Conservation (phyloP, 495 filamentous ascomycete genomes). For the Collariella sp. region DNA sequence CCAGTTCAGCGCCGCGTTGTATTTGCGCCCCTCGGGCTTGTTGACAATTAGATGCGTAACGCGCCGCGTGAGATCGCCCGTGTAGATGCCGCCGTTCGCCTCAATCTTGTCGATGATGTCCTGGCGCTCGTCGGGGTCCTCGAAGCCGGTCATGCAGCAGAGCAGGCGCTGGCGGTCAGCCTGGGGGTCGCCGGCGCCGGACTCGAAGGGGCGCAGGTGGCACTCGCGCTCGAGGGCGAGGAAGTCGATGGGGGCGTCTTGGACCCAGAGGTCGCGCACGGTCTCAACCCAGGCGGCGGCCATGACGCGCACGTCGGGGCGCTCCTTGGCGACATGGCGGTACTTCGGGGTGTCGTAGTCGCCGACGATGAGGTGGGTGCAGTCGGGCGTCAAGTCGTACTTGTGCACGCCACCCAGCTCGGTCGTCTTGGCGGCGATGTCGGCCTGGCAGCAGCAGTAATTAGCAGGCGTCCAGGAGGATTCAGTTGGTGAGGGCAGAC, state of each 20-base stretch:
- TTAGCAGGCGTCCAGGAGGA: too few species aligned
- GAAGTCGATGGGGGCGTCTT: slow-evolving; percentile 72
- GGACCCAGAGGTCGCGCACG: slow-evolving; percentile 71
- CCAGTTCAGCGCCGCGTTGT: slow-evolving; percentile 74
- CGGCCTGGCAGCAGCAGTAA: slow-evolving; percentile 43
- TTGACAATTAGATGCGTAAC: slow-evolving; percentile 82
- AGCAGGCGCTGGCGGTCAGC: slow-evolving; percentile 43
- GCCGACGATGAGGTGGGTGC: slow-evolving; percentile 90
- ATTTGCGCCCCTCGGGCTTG: slow-evolving; percentile 75
- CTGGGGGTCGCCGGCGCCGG: slow-evolving; percentile 26
- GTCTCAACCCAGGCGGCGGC: slow-evolving; percentile 75
- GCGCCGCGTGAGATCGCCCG: slow-evolving; percentile 73
- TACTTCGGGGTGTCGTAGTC: slow-evolving; percentile 85
- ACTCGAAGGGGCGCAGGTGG: slow-evolving; percentile 38
- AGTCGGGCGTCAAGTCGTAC: slow-evolving; percentile 88
- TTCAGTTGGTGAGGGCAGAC: slow-evolving; percentile 11
- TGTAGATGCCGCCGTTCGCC: slow-evolving; percentile 69
- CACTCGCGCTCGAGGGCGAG: slow-evolving; percentile 43
- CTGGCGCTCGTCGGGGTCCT: slow-evolving; percentile 63
- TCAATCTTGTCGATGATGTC: slow-evolving; percentile 52
- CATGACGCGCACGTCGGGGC: slow-evolving; percentile 76
- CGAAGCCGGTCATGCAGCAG: slow-evolving; percentile 86
- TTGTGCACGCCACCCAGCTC: slow-evolving; percentile 83
- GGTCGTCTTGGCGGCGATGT: slow-evolving; percentile 56
- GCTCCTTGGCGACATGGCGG: slow-evolving; percentile 83